These are phyloP conservation scores for Ganoderma sp. DNA, from an alignment of 1,284 basidiomycete species.

Conservation along the genomic window DNA sequence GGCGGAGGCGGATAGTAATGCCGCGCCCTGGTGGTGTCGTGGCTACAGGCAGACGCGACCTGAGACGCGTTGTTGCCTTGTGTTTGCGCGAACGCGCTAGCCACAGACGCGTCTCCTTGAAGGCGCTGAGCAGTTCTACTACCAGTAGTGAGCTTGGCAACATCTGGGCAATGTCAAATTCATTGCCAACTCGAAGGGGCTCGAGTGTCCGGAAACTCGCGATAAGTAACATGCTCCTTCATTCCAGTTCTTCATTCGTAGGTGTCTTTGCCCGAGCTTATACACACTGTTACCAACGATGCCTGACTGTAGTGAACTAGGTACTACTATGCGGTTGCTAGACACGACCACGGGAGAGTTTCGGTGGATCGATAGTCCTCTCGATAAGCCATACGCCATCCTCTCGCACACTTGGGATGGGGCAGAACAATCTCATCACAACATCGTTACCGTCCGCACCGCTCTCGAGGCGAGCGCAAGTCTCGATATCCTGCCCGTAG, in stretches of 20 bases:
- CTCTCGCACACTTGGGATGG: conserved; percentile 13
- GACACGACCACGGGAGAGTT: conserved; percentile 9
- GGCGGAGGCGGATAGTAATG: neutral
- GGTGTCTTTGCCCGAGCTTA: neutral
- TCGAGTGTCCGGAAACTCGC: neutral
- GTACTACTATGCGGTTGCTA: conserved; percentile 5
- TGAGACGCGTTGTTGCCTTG: conserved; percentile 18
- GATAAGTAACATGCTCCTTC: neutral
- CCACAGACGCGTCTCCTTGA: conserved; percentile 4
- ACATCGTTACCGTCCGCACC: neutral
- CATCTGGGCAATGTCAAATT: too few relatives aligned
- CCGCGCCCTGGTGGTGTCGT: too few relatives aligned
- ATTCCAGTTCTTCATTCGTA: neutral
- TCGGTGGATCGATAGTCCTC: conserved; percentile 2
- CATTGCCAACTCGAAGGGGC: neutral
- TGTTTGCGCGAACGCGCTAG: conserved; percentile 11
- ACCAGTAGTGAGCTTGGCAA: too few relatives aligned
- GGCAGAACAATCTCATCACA: conserved; percentile 9
- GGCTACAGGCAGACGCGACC: neutral
- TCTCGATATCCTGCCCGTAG: neutral
- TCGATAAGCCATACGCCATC: conserved; percentile 5
- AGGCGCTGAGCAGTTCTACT: neutral
- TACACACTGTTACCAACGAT: too few relatives aligned
- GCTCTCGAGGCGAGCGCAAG: neutral
- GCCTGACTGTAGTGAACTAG: too few relatives aligned